Conservation (phyloP, 2,329 filamentous ascomycete genomes). For the Cladosporium cucumerinum region DNA sequence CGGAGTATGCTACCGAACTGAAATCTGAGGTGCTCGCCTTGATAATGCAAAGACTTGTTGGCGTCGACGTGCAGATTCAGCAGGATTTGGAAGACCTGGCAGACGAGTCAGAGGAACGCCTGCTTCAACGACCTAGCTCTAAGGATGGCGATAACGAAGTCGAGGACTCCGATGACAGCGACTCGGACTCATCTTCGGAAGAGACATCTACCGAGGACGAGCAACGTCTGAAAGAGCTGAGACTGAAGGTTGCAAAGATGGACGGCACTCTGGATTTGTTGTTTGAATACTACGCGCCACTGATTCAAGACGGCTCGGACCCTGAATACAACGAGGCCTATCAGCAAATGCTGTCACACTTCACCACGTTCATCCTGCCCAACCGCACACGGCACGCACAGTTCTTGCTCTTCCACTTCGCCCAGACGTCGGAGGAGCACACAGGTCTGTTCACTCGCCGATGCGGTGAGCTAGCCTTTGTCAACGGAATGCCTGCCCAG, state of each 20-base stretch:
- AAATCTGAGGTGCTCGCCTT: slow-evolving; percentile 77
- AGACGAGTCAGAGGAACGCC: slow-evolving; percentile 75
- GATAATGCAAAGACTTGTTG: slow-evolving; percentile 81
- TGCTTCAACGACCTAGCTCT: slow-evolving; percentile 53
- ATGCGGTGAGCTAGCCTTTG: slow-evolving; percentile 72
- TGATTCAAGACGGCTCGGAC: slow-evolving; percentile 66
- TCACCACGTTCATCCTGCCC: slow-evolving; percentile 81
- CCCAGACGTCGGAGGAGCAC: slow-evolving; percentile 73
- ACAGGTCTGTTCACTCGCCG: slow-evolving; percentile 81
- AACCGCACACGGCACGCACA: slow-evolving; percentile 91
- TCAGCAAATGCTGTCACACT: slow-evolving; percentile 77
- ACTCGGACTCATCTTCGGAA: slow-evolving; percentile 66
- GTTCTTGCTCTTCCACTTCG: slow-evolving; percentile 94
- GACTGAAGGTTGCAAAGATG: slow-evolving; percentile 83
- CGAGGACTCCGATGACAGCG: slow-evolving; percentile 56
- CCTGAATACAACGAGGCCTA: slow-evolving; percentile 69
- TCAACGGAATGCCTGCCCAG: slow-evolving; percentile 70
- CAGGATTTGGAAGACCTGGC: slow-evolving; percentile 89
- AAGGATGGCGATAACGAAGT: slow-evolving; percentile 51
- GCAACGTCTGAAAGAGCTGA: slow-evolving; percentile 65
- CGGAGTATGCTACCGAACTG: slow-evolving; percentile 73
- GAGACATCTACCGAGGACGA: slow-evolving; percentile 55
- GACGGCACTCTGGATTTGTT: slow-evolving; percentile 85
- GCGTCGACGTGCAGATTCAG: slow-evolving; percentile 94
- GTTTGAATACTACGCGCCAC: slow-evolving; percentile 75